Percentiles rank a stretch among this genome's conserved stretches.
Evolutionary conservation across 768 basidiomycete genomes (phyloP).

Genomic region (Phylloporus scabripes): DNA sequence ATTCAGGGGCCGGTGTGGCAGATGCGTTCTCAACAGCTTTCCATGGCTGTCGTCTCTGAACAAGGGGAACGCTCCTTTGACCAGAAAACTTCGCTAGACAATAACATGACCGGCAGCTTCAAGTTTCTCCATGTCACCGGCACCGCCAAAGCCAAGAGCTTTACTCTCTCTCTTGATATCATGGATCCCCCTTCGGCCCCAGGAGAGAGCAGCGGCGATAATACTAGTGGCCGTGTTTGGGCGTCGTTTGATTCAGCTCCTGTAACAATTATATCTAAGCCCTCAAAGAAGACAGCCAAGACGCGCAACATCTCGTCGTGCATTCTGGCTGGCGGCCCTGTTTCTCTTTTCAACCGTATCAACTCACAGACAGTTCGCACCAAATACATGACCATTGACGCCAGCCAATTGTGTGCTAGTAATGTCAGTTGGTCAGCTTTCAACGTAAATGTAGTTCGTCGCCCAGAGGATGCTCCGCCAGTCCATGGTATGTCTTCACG

Average conservation of each 20-base stretch:
- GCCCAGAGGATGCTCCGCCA: conserved; percentile 57
- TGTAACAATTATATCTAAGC: conserved; percentile 93
- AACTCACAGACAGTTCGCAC: conserved; percentile 96
- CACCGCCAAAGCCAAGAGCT: conserved; percentile 85
- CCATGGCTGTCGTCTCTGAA: conserved; percentile 84
- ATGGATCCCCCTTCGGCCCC: conserved; percentile 62
- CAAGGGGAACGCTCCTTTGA: conserved; percentile 78
- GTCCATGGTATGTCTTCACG: conserved; percentile 59
- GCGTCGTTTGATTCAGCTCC: conserved; percentile 89
- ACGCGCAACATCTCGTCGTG: conserved; percentile 89
- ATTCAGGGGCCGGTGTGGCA: conserved; percentile 87
- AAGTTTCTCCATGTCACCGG: conserved; percentile 88
- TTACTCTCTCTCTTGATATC: conserved; percentile 80
- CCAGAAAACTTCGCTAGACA: conserved; percentile 78
- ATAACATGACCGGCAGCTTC: conserved; percentile 83
- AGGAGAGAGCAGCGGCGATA: conserved; percentile 32
- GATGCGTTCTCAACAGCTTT: conserved; percentile 72
- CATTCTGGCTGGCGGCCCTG: conserved; percentile 83
- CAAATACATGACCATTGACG: conserved; percentile 94
- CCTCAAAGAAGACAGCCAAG: conserved; percentile 95
- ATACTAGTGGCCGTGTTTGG: conserved; percentile 65
- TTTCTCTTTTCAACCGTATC: conserved; percentile 93
- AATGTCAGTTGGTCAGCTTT: conserved; percentile 92
- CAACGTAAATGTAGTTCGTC: conserved; percentile 83
- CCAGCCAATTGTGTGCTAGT: conserved; percentile 78